These are phyloP conservation scores for Pezicula carpinea DNA, from an alignment of 2,329 filamentous ascomycete species.

Conservation along the genomic window DNA sequence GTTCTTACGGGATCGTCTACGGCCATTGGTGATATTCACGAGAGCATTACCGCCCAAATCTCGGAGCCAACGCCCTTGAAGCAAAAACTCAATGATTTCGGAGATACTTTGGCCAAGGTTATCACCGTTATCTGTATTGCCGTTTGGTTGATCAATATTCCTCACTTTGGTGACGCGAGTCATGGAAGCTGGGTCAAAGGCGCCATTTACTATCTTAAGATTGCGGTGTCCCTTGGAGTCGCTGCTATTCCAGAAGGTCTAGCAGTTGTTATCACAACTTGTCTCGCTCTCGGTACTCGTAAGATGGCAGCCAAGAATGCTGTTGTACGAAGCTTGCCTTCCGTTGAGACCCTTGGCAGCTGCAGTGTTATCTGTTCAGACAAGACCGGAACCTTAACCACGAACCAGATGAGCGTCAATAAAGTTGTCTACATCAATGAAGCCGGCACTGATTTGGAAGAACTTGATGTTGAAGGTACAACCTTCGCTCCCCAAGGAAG, in stretches of 20 bases:
- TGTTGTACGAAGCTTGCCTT: constrained; percentile 91
- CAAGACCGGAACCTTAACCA: constrained; percentile 97
- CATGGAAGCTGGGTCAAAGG: constrained; percentile 95
- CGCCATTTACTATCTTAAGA: constrained; percentile 99
- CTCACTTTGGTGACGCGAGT: constrained; percentile 91
- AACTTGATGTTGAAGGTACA: constrained; percentile 86
- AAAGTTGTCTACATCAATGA: constrained; percentile 82
- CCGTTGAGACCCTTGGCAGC: constrained; percentile 95
- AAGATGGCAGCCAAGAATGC: constrained; percentile 99
- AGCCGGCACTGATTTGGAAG: constrained; percentile 69
- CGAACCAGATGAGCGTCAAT: constrained; percentile 98
- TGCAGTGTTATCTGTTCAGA: constrained; percentile 99
- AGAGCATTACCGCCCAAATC: constrained; percentile 97
- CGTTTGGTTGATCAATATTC: constrained; percentile 98
- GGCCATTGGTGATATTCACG: constrained; percentile 97
- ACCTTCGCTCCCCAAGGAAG: constrained; percentile 83
- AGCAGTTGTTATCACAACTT: constrained; percentile 98
- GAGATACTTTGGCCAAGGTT: constrained; percentile 92
- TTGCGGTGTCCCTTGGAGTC: constrained; percentile 95
- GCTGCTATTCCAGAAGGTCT: constrained; percentile 97
- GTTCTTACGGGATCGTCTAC: constrained; percentile 85
- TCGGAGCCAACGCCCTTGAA: constrained; percentile 96
- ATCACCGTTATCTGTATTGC: constrained; percentile 95
- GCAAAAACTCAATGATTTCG: constrained; percentile 98
- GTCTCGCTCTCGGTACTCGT: constrained; percentile 87